These are phyloP conservation scores for Fusarium sp. DNA, from an alignment of 2,329 filamentous ascomycete species.

Conservation along the genomic window DNA sequence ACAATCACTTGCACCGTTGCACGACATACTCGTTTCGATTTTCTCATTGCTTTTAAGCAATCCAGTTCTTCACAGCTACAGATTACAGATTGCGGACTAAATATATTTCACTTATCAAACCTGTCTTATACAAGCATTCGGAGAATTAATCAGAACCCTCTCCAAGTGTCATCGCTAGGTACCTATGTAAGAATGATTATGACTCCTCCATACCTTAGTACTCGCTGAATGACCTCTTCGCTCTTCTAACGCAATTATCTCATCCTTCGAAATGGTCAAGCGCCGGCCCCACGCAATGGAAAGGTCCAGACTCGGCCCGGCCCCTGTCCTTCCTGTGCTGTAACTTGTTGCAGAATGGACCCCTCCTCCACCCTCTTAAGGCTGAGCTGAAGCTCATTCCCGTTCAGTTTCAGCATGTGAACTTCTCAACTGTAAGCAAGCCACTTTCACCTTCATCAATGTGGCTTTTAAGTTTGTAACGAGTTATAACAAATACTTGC, in stretches of 20 bases:
- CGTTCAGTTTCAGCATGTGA: conserved; percentile 2
- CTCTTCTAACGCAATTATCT: background rate
- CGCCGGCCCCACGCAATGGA: conserved; percentile 22
- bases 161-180: background rate
- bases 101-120: background rate
- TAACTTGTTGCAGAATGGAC: conserved; percentile 3
- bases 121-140: background rate
- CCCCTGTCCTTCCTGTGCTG: conserved; percentile 9
- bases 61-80: background rate
- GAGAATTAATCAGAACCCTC: background rate
- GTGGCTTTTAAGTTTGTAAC: conserved; percentile 5
- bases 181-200: conserved; percentile 13
- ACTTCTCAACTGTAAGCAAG: background rate
- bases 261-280: conserved; percentile 8
- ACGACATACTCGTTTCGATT: background rate
- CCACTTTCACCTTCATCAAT: conserved; percentile 1
- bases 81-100: background rate
- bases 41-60: background rate
- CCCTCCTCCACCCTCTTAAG: conserved; percentile 5
- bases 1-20: background rate
- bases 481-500: conserved; percentile 16
- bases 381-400: conserved; percentile 5
- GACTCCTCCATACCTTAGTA: background rate
- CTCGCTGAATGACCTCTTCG: background rate
- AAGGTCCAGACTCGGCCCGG: conserved; percentile 22